phyloP scores from a whole-genome alignment of 2,329 filamentous ascomycete species.

The Stachybotrys chlorohalonatus region DNA sequence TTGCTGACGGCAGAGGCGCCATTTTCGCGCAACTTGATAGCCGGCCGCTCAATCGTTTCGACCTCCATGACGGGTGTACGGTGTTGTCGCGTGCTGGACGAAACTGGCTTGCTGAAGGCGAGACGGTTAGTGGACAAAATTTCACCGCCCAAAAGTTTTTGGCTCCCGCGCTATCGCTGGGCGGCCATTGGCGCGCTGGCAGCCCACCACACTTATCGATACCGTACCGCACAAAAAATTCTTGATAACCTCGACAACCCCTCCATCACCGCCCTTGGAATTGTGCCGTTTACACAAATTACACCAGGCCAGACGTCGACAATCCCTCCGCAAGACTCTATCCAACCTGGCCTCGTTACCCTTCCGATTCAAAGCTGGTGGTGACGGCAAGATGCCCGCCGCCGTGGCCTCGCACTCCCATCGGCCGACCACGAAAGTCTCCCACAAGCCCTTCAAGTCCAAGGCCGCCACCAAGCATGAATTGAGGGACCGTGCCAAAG shows the following conservation, averaged over 20 bases:
- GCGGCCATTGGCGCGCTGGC: slow-evolving; percentile 12
- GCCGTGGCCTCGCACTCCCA: slow-evolving; percentile 67
- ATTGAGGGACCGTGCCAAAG: slow-evolving; percentile 77
- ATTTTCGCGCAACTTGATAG: slow-evolving; percentile 34
- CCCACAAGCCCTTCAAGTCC: slow-evolving; percentile 88
- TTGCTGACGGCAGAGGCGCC: slow-evolving; percentile 42
- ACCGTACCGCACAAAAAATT: slow-evolving; percentile 26
- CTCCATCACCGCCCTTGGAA: slow-evolving; percentile 21
- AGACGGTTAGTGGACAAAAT: slow-evolving; percentile 20
- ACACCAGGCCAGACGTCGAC: slow-evolving; percentile 1
- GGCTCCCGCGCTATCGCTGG: slow-evolving; percentile 12
- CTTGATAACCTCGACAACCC: slow-evolving; percentile 28
- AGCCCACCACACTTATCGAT: slow-evolving; percentile 22
- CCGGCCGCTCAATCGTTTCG: slow-evolving; percentile 23
- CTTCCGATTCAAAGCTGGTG: slow-evolving; percentile 80
- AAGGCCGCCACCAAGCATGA: slow-evolving; percentile 82
- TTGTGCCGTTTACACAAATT: neutral
- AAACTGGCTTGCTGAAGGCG: slow-evolving; percentile 1
- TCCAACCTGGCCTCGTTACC: slow-evolving; percentile 63
- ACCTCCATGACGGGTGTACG: slow-evolving; percentile 24
- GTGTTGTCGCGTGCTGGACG: neutral
- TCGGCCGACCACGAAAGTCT: slow-evolving; percentile 80
- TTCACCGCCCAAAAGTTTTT: slow-evolving; percentile 17
- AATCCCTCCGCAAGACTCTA: slow-evolving; percentile 2
- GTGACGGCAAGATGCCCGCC: slow-evolving; percentile 66